phyloP scores from a whole-genome alignment of 1,284 basidiomycete species.

The Salmacisia buchloeana region DNA sequence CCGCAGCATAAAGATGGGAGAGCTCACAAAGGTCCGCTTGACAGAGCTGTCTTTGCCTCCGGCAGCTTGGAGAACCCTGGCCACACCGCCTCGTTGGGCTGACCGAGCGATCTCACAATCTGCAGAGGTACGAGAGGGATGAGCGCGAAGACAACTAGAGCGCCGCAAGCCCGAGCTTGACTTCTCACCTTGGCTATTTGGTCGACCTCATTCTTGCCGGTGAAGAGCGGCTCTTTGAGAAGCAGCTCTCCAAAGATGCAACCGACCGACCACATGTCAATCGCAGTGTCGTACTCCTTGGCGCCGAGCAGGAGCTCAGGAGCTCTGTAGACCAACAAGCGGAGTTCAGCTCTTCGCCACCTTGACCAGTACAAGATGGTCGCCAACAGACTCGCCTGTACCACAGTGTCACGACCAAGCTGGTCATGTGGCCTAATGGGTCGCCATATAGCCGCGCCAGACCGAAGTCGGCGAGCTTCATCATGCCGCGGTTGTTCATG shows the following conservation, averaged over 20 bases:
- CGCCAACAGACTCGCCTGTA: constrained; percentile 66
- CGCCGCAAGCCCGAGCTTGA: not conserved
- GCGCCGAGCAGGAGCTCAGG: constrained; percentile 35
- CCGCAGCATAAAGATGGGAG: not conserved
- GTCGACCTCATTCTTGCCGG: constrained; percentile 91
- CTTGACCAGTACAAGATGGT: constrained; percentile 10
- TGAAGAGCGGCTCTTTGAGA: constrained; percentile 85
- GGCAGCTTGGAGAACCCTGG: constrained; percentile 74
- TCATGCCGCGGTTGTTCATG: constrained; percentile 96
- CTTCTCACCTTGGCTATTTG: constrained; percentile 69
- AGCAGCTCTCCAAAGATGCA: constrained; percentile 98
- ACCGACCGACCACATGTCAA: constrained; percentile 75
- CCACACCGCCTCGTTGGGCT: constrained; percentile 79
- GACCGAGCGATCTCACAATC: constrained; percentile 84
- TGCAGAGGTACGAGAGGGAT: constrained; percentile 18
- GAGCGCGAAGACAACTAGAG: not conserved
- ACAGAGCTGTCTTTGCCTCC: constrained; percentile 62
- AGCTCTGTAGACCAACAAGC: constrained; percentile 9
- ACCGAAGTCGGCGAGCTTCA: constrained; percentile 98
- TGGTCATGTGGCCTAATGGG: constrained; percentile 90
- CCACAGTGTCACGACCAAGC: constrained; percentile 96
- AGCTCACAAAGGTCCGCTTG: not conserved
- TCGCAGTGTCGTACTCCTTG: constrained; percentile 33
- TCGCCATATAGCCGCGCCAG: constrained; percentile 91
- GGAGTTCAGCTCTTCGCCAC: constrained; percentile 9